Evolutionary conservation across 768 basidiomycete genomes (phyloP), one percentile per base, ranked within the genome.

Genomic region (Cystoderma amianthinum): DNA sequence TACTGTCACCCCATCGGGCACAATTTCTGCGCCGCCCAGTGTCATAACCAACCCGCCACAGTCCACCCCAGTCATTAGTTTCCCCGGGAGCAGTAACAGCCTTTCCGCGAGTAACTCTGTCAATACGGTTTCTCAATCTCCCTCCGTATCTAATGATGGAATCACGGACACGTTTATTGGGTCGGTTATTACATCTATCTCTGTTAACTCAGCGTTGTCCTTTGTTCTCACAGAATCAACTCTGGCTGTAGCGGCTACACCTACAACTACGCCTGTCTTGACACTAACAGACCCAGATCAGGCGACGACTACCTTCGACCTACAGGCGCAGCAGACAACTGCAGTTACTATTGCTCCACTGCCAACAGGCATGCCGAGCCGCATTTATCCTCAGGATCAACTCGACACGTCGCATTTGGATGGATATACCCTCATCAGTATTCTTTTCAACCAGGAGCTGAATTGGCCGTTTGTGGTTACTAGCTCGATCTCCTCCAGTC

Each of bases 391-490:
- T 3, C 48, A 48, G 4, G 53, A 52, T 13, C 53, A 47, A 30
- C 30, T 65, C 6, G 47, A 54, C 38, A 15, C 56, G 38, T 49
- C 47, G 16, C 63, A 59, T 45, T 43, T 76, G 21, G 41, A 34
- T 11, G 68, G 59, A 0, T 73, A 64, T 44, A 66, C 69, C 9
- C 44, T 80, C 45, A 75, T 91, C 57, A 83, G 73, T 39, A 51
- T 94, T 30, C 51, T 88, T 46, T 84, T 90, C 59, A 70, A 78
- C 41, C 35, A 52, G 3, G 51, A 44, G 17, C 64, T 93, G 44
- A 72, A 71, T 43, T 94, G 91, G 91, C 15, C 49, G 0, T 88
- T 80, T 48, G 85, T 92, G 3, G 76, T 80, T 30, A 48, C 48
- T 11, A 78, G 67, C 44, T 44, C 60, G 5, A 66, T 81, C 41